Percentiles rank a stretch among this genome's conserved stretches.
phyloP scores from a whole-genome alignment of 176 grass and related monocot genomes.

The Poa pratensis region DNA sequence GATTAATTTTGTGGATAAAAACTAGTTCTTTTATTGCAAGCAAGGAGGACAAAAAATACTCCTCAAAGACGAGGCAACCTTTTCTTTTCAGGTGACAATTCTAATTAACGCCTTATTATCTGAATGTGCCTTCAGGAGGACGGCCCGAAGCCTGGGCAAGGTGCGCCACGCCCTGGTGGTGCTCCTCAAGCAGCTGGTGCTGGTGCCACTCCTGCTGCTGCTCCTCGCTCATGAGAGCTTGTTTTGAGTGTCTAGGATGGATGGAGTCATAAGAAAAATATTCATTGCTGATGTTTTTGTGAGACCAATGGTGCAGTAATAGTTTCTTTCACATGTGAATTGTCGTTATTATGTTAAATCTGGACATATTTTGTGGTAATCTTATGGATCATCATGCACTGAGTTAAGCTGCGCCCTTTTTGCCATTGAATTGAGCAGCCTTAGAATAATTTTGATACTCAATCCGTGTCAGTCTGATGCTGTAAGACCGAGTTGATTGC shows the following conservation, averaged over 20 bases:
- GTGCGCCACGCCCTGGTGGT: conserved; percentile 2
- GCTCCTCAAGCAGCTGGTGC: not conserved
- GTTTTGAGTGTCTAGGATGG: not conserved
- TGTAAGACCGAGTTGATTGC: too few species aligned
- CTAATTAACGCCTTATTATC: not conserved
- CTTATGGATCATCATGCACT: not conserved
- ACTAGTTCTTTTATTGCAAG: not conserved
- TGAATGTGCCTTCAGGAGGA: conserved; percentile 31
- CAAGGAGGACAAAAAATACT: not conserved
- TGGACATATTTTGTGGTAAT: not conserved
- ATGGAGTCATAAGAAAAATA: not conserved
- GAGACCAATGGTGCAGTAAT: not conserved
- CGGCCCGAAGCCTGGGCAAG: not conserved
- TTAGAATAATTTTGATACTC: not conserved
- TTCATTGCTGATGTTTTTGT: not conserved
- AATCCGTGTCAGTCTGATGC: not conserved
- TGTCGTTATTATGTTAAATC: not conserved
- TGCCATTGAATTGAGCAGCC: not conserved
- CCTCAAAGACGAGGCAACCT: not conserved
- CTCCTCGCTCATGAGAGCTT: not conserved
- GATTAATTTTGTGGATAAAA: not conserved
- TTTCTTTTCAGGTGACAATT: not conserved
- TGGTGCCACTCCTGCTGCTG: not conserved
- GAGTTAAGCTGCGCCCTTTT: not conserved
- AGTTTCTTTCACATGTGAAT: too few species aligned